phyloP scores from a whole-genome alignment of 257 asterid species.

The Handroanthus guayacan region DNA sequence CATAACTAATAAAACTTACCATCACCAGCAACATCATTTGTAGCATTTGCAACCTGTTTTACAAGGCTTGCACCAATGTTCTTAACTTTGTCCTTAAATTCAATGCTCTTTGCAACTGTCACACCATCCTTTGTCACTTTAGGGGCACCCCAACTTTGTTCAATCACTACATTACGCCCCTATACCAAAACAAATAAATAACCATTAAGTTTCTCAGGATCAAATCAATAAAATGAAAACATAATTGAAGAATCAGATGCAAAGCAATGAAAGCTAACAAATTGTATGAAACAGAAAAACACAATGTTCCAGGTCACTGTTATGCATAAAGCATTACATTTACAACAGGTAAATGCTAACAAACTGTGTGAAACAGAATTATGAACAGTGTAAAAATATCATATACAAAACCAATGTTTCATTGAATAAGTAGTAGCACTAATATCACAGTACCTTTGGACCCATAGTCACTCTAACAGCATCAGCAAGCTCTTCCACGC shows the following conservation, averaged over 20 bases:
- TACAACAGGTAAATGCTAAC: background rate
- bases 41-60: conserved; percentile 98
- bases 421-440: background rate
- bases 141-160: conserved; percentile 99
- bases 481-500: conserved; percentile 95
- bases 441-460: conserved; percentile 66
- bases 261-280: background rate
- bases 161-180: conserved; percentile 97
- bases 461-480: conserved; percentile 98
- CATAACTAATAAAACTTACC: conserved; percentile 55
- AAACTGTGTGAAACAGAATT: background rate
- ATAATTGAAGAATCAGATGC: background rate
- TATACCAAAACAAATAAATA: conserved; percentile 36
- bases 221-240: background rate
- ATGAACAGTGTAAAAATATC: background rate
- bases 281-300: background rate
- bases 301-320: no score
- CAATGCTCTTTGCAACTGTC: conserved; percentile 95
- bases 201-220: background rate
- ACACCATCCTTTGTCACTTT: conserved; percentile 99
- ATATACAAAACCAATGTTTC: background rate
- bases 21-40: conserved; percentile 97
- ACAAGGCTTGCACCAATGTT: conserved; percentile 97
- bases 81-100: conserved; percentile 85
- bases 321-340: background rate